Evolutionary conservation across 768 basidiomycete genomes (phyloP).

Genomic region (Saitozyma podzolica): DNA sequence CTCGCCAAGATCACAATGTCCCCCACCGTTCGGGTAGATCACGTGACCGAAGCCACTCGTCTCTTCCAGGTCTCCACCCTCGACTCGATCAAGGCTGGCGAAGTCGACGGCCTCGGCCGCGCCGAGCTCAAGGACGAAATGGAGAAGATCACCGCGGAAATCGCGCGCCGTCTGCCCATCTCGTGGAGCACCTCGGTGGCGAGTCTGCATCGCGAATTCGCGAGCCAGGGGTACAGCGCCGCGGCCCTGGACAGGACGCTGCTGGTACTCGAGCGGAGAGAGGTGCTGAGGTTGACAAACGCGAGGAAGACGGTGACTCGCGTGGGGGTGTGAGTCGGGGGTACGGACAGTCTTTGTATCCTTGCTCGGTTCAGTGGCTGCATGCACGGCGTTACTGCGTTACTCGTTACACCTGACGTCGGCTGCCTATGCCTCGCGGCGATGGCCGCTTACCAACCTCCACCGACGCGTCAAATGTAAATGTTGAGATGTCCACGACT

Average conservation of each 20-base stretch:
- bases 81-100: conserved; percentile 95
- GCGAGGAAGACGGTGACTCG: conserved; percentile 64
- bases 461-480: no score
- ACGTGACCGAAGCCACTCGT: conserved; percentile 96
- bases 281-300: conserved; percentile 85
- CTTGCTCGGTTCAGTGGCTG: no score
- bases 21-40: conserved; percentile 79
- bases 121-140: conserved; percentile 93
- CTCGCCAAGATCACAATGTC: conserved; percentile 91
- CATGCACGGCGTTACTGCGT: no score
- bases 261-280: conserved; percentile 90
- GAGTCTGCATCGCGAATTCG: conserved; percentile 87
- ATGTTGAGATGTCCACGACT: no score
- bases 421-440: no score
- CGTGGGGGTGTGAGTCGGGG: conserved; percentile 41
- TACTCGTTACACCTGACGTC: no score
- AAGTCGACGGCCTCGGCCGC: conserved; percentile 86
- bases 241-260: conserved; percentile 89
- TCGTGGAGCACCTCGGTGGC: conserved; percentile 98
- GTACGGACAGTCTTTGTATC: no score
- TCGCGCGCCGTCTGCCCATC: conserved; percentile 77
- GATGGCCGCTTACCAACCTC: no score
- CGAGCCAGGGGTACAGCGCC: conserved; percentile 82
- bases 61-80: conserved; percentile 98
- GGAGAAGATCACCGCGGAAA: conserved; percentile 80